Base-by-base conservation (phyloP, 139 green algal species). In the Haematococcus sp. region DNA sequence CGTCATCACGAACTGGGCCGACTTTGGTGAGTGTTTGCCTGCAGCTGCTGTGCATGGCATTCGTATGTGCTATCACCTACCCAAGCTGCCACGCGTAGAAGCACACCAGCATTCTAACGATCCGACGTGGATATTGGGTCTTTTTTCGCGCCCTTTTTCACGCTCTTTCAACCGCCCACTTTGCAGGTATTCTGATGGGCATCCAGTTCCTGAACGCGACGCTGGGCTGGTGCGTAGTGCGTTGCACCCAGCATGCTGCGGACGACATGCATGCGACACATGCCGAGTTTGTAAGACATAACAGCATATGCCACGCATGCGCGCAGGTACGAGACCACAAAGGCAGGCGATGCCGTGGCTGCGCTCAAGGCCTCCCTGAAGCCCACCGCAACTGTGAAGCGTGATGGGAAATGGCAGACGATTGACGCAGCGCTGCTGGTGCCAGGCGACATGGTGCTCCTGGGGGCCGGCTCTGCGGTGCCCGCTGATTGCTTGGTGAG, bases 131-230 rank as follows among this genome's bases (percentile, higher is more conserved):
- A n/a, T n/a, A n/a, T n/a, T n/a, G n/a, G n/a, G n/a, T n/a, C n/a
- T n/a, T n/a, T n/a, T n/a, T n/a, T n/a, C n/a, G n/a, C n/a, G n/a
- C n/a, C n/a, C n/a, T n/a, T n/a, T n/a, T n/a, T n/a, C n/a, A n/a
- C n/a, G n/a, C n/a, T n/a, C 40, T 49, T 49, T 49, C 40, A 49
- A 7, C 7, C 7, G 7, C 40, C 40, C 11, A 49, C 40, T 11
- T 7, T 65, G 27, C 88, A 30, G 78, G 83, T 60, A 89, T 97
- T 58, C 85, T 97, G 52, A 72, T 88, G 44, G 80, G 72, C 70
- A 91, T 97, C 68, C 92, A 97, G 84, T 91, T 97, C 60, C 65
- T 86, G 63, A 97, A 97, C 77, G 88, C 86, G 15, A 88, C 83
- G 13, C 73, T 97, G 22, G 92, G 90, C 23, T 96, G 86, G 88